These are phyloP conservation scores for Volvox carteri DNA, from an alignment of 163 green algal species.

Conservation along the genomic window DNA sequence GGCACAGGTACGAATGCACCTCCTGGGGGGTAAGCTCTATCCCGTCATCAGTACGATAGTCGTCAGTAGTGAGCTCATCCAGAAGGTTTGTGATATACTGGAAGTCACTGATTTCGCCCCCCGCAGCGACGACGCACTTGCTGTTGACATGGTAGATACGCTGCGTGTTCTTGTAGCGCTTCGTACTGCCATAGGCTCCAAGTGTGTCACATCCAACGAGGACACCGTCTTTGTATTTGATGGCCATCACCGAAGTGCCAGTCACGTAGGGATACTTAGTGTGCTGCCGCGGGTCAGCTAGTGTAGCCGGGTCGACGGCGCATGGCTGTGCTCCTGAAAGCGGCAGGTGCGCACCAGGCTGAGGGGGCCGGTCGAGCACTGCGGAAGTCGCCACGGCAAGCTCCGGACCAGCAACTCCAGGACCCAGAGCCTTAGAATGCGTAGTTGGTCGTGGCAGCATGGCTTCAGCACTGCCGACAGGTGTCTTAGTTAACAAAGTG, in stretches of 20 bases:
- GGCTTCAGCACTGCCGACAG: neutral
- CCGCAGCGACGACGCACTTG: slow-evolving; percentile 85
- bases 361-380: slow-evolving; percentile 59
- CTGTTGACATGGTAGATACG: slow-evolving; percentile 87
- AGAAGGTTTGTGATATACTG: slow-evolving; percentile 92
- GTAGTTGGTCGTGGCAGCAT: slow-evolving; percentile 81
- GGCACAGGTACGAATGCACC: slow-evolving; percentile 93
- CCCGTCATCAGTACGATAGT: slow-evolving; percentile 79
- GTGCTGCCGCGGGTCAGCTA: slow-evolving; percentile 72
- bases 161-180: slow-evolving; percentile 97
- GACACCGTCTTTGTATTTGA: slow-evolving; percentile 97
- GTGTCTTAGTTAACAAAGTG: neutral
- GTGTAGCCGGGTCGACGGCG: slow-evolving; percentile 75
- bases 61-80: slow-evolving; percentile 92
- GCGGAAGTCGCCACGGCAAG: slow-evolving; percentile 76
- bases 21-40: slow-evolving; percentile 68
- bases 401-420: slow-evolving; percentile 81
- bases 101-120: slow-evolving; percentile 96
- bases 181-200: slow-evolving; percentile 96
- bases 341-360: slow-evolving; percentile 68
- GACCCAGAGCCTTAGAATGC: slow-evolving; percentile 83
- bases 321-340: slow-evolving; percentile 79
- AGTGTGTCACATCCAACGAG: slow-evolving; percentile 96
- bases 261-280: slow-evolving; percentile 97
- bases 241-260: slow-evolving; percentile 93